Conservation (phyloP, 2,329 filamentous ascomycete species). For the Ploettnerulaceae sp. region DNA sequence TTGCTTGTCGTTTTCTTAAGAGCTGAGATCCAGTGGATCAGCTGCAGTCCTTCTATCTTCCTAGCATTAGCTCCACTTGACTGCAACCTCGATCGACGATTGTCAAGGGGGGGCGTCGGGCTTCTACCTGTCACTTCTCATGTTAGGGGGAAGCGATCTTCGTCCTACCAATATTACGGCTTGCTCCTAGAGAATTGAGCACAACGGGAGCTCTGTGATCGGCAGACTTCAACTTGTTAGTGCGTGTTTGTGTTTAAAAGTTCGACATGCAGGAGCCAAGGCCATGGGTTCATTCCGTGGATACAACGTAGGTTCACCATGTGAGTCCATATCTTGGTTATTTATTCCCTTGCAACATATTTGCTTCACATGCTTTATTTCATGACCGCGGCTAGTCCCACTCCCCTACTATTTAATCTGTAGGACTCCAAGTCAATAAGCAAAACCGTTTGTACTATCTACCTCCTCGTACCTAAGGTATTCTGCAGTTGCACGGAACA, state of each 20-base stretch:
- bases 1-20: not conserved
- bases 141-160: not conserved
- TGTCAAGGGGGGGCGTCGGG: not conserved
- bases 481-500: no score
- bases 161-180: slow-evolving; percentile 4
- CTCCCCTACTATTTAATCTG: not conserved
- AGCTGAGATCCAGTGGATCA: not conserved
- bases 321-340: slow-evolving; percentile 4
- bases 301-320: no score
- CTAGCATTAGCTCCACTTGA: not conserved
- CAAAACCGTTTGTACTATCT: no score
- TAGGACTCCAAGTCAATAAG: not conserved
- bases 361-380: not conserved
- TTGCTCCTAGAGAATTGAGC: slow-evolving; percentile 1
- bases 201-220: not conserved
- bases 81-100: not conserved
- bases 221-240: not conserved
- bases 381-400: not conserved
- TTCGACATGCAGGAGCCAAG: no score
- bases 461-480: no score
- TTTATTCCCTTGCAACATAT: no score
- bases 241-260: no score
- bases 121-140: slow-evolving; percentile 4
- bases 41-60: not conserved
- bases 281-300: no score